These are phyloP conservation scores for Eimeria sp. DNA, from an alignment of 169 alveolate genomes.

Conservation along the genomic window DNA sequence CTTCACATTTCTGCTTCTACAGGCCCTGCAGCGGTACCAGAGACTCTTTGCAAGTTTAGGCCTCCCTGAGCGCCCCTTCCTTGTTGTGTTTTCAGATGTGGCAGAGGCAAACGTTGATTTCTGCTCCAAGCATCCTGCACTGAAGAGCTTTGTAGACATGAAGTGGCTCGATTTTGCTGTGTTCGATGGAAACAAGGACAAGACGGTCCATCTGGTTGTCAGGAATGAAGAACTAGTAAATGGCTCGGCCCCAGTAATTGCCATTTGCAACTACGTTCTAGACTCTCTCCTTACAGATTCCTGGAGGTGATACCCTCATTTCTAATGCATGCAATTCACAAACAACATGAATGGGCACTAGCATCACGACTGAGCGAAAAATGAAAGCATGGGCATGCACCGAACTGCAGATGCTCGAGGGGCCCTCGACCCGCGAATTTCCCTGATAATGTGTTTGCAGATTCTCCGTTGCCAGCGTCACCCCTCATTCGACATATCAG, in stretches of 20 bases:
- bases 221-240: conserved; percentile 84
- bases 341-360: not conserved
- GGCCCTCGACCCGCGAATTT: not conserved
- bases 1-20: conserved; percentile 89
- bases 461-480: not conserved
- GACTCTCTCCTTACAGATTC: conserved; percentile 92
- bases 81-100: conserved; percentile 91
- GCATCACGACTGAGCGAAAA: not conserved
- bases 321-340: not conserved
- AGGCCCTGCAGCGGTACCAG: conserved; percentile 88
- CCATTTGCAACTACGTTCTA: conserved; percentile 90
- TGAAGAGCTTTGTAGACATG: conserved; percentile 83
- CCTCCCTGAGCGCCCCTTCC: conserved; percentile 89
- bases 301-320: conserved; percentile 82
- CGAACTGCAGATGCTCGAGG: not conserved
- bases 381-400: not conserved
- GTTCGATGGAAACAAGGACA: conserved; percentile 90
- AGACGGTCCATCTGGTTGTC: conserved; percentile 83
- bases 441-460: not conserved
- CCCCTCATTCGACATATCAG: not conserved
- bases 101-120: conserved; percentile 89
- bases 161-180: conserved; percentile 91
- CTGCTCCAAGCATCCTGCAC: conserved; percentile 86
- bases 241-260: conserved; percentile 87
- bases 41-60: conserved; percentile 86